Base-by-base conservation (phyloP, 805 yeast species). In the Suhomyces kilbournensis region DNA sequence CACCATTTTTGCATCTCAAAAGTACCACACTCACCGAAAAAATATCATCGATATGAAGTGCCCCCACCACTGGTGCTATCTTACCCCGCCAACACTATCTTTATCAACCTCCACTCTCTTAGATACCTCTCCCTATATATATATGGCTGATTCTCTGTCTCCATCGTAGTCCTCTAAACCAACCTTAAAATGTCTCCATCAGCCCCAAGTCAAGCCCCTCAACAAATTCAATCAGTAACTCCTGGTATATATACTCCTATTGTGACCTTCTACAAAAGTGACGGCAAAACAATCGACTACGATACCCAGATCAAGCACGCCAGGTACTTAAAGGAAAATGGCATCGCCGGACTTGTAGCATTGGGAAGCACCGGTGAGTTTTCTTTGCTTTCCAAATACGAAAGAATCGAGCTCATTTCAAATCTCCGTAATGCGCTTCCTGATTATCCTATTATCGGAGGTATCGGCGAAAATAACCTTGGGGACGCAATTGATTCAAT, bases 301-400 rank as follows among this genome's bases (percentile, higher is more conserved):
- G 81, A 72, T 4, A 62, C 83, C 25, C 81, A 77, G 60, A 63
- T 74, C 47, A 62, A 68, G 45, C 83, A 79, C 57, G 75, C 81
- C 34, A 68, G 71, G 45, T 71, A 59, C 61, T 66, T 81, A 45
- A 63, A 72, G 42, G 60, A 69, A 20, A 69, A 66, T 53, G 84
- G 84, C 8, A 75, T 80, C 51, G 56, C 63, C 44, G 85, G 85
- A 22, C 63, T 76, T 3, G 80, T 78, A 12, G 58, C 79, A 7
- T 68, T 78, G 60, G 85, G 85, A 5, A 78, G 83, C 34, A 81
- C 83, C 14, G 85, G 85, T 38, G 85, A 81, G 60, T 76, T 77
- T 54, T 78, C 79, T 38, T 82, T 79, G 56, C 64, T 80, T 56
- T 72, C 82, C 9, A 67, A 74, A 49, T 56, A 61, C 42, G 85